Evolutionary conservation across 371 early-diverging fungal species (phyloP), one percentile per base, ranked within the genome.

Genomic region (Dichotomocladium elegans): DNA sequence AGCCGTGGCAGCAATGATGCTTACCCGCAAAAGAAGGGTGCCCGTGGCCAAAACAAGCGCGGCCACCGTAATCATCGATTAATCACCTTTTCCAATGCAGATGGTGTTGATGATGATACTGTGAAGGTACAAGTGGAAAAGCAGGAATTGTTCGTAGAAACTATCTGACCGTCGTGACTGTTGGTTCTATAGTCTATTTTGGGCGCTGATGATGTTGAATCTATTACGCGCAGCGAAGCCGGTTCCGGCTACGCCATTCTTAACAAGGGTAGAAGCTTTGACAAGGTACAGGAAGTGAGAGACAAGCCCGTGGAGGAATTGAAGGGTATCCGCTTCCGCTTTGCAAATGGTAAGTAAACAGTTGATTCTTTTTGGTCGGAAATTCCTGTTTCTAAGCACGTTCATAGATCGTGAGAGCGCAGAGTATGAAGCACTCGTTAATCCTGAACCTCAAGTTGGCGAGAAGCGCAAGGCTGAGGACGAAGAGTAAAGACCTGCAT

Each of bases 391-490:
- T 3, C 10, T 41, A 41, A 21, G 21, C 21, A 41, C 21, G 19
- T 2, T 3, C 1, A n/a, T 2, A 44, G 45, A 6, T 26, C 12
- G 12, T 26, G 45, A 44, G 17, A 15, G 28, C 26, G 22, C 22
- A 11, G 30, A 31, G n/a, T 48, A 30, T n/a, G 49, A 21, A 19
- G 34, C 25, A 4, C 24, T 30, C 21, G 33, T 28, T 21, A 26
- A 12, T 4, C 7, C 29, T 12, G 53, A 53, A 22, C 33, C 55
- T 30, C 14, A 14, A 14, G 21, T 25, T 28, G 55, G 55, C 21
- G 46, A 54, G 27, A 54, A 54, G 55, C 35, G 47, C 28, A 40
- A 45, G 34, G 45, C 47, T 15, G 55, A 54, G 37, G 47, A 54
- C n/a, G 47, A 48, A 14, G 43, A 43, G 8, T 14, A 43, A 10